phyloP scores from a whole-genome alignment of 2,329 filamentous ascomycete species.

The Pyricularia sp. region DNA sequence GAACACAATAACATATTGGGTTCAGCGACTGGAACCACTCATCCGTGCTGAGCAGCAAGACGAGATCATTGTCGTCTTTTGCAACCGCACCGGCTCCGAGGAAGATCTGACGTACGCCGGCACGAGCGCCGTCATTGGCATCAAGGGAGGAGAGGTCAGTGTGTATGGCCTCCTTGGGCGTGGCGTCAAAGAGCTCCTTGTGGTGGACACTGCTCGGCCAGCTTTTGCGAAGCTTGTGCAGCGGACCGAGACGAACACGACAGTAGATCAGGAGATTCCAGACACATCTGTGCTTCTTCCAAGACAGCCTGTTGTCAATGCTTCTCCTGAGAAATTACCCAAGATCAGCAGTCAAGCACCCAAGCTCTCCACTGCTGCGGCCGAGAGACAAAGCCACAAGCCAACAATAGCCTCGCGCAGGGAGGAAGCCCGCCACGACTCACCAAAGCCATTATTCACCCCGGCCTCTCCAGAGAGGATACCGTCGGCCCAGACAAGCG shows the following conservation, averaged over 20 bases:
- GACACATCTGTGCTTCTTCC: background rate
- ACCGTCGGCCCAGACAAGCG: too few species aligned
- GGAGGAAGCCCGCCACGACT: background rate
- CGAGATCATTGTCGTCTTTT: slow-evolving; percentile 62
- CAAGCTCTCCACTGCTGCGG: background rate
- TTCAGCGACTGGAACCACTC: too few species aligned
- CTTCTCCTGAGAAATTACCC: background rate
- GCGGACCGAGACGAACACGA: background rate
- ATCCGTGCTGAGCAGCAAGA: too few species aligned
- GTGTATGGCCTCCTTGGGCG: slow-evolving; percentile 64
- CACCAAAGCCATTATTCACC: background rate
- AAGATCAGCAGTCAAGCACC: background rate
- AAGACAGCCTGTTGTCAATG: background rate
- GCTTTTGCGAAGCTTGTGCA: slow-evolving; percentile 35
- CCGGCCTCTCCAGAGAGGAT: too few species aligned
- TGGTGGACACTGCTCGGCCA: slow-evolving; percentile 44
- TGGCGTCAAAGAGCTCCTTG: slow-evolving; percentile 55
- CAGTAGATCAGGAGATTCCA: too few species aligned
- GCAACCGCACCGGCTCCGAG: slow-evolving; percentile 62
- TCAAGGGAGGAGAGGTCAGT: slow-evolving; percentile 54
- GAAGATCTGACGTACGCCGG: slow-evolving; percentile 61
- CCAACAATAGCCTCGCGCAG: too few species aligned
- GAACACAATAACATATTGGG: too few species aligned
- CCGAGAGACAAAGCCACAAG: background rate
- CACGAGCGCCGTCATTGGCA: slow-evolving; percentile 60